These are phyloP conservation scores for Plasmodium sp. DNA, from an alignment of 169 alveolate genomes.

Conservation along the genomic window DNA sequence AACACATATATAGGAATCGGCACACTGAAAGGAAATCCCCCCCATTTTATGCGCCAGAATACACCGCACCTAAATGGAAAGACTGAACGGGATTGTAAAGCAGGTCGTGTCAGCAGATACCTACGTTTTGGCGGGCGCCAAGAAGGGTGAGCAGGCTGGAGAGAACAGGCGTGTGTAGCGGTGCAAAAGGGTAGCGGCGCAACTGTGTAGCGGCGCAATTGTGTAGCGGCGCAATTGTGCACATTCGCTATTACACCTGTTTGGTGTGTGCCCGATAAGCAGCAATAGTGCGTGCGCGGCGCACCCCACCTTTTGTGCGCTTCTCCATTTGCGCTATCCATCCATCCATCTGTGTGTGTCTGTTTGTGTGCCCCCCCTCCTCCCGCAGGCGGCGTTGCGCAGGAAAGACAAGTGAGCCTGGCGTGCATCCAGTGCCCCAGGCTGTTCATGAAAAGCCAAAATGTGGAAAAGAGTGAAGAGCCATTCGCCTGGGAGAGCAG, in stretches of 20 bases:
- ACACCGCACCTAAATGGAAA: slow-evolving; percentile 48
- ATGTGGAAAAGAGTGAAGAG: slow-evolving; percentile 49
- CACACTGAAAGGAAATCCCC: neutral
- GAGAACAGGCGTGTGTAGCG: neutral
- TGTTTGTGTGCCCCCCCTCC: neutral
- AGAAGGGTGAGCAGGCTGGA: slow-evolving; percentile 21
- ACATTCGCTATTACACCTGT: too few species aligned
- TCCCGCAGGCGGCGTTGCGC: slow-evolving; percentile 33
- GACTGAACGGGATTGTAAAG: slow-evolving; percentile 63
- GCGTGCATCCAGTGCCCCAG: slow-evolving; percentile 60
- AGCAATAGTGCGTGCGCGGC: neutral
- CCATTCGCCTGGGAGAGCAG: slow-evolving; percentile 76
- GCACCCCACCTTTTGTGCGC: neutral
- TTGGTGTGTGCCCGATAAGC: neutral
- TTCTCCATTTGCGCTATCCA: neutral
- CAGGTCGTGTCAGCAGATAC: slow-evolving; percentile 74
- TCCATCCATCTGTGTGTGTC: neutral
- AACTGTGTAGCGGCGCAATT: neutral
- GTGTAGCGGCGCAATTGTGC: neutral
- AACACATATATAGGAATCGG: neutral
- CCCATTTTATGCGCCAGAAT: neutral
- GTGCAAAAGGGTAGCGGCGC: neutral
- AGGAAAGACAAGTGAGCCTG: slow-evolving; percentile 65
- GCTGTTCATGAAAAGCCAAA: slow-evolving; percentile 59
- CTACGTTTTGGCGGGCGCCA: slow-evolving; percentile 59